Evolutionary conservation across 768 basidiomycete genomes (phyloP), one percentile per base, ranked within the genome.

Genomic region (Phaeolepiota aurea): DNA sequence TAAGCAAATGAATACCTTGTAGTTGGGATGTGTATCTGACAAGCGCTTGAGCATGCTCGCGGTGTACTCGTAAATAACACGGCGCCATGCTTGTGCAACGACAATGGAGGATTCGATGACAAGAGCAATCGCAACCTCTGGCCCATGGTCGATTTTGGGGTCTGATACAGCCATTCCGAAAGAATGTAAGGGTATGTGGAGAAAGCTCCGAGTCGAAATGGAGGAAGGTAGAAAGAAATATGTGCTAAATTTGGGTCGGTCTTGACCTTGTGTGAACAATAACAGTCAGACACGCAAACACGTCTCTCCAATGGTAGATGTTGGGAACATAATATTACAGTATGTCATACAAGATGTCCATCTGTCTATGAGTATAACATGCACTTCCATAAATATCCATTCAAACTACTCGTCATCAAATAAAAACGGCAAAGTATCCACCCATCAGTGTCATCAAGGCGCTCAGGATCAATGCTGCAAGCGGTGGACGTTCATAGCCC

Each of bases 21-120:
- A 47, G 1, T 53, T 52, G 3, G 62, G 52, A 48, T 72, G 57
- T 0, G 63, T 31, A 32, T 80, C 77, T 28, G 42, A 49, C 23
- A 82, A 50, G 22, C 80, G 74, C 41, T 66, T 71, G 38, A 82
- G 50, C 41, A 82, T 61, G 1, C 67, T 72, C 3, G 51, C 51
- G 14, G 80, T 48, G 54, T 82, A 83, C 3, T 70, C 66, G 5
- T 44, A 25, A 32, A 76, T 48, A 20, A 79, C 45, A 5, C 52
- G 53, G 0, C 51, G 44, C 81, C 80, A 84, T 52, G 79, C 72
- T 2, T 61, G 48, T 5, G 67, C 69, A 3, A 86, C 61, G 3
- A 65, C 48, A 2, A 75, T 55, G 3, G 83, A 82, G 1, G 77
- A 70, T 38, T 85, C 82, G 44, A 78, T 64, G 40, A 85, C 71